Base-by-base conservation (phyloP, 202 grass and related monocot genomes). In the Brachypodium distachyon region DNA sequence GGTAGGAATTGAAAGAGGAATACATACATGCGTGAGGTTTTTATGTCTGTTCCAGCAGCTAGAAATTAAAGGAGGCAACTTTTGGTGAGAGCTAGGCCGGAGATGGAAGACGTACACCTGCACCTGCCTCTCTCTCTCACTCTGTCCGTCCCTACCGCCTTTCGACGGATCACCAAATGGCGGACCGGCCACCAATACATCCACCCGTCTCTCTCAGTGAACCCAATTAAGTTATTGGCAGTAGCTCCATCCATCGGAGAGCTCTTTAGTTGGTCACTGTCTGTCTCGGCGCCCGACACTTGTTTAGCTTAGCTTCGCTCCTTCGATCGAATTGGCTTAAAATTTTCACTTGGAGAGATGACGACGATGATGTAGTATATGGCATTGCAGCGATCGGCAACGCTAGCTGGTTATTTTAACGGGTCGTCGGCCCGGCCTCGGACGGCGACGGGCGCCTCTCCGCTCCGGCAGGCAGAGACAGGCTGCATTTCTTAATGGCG, bases 151-250 rank as follows among this genome's bases (percentile, higher is more conserved):
- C 58, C 68, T 36, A 74, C 13, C 17, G 3, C 36, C 36, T 18
- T 23, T 9, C 6, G 28, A 36, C 8, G 14, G 37, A 66, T 13
- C 21, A 56, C 25, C 65, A 50, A 67, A 67, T 83, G 80, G 76
- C 86, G 80, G 76, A 84, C 70, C n/a, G n/a, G n/a, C n/a, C 81
- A 88, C 76, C 86, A 76, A 88, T 84, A 62, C 43, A 7, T 14
- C 28, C 71, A 60, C 58, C 74, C 9, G 26, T 58, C 38, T 27
- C 21, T 31, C 50, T 67, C 42, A n/a, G n/a, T n/a, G n/a, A n/a
- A n/a, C n/a, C n/a, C n/a, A n/a, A n/a, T n/a, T n/a, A n/a, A n/a
- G n/a, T n/a, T n/a, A n/a, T n/a, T n/a, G n/a, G n/a, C n/a, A n/a
- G n/a, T 3, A 34, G 1, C 13, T 43, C 76, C 25, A 52, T 12